Evolutionary conservation across 2,329 filamentous ascomycete genomes (phyloP).

Genomic region (Diaporthe helianthi): DNA sequence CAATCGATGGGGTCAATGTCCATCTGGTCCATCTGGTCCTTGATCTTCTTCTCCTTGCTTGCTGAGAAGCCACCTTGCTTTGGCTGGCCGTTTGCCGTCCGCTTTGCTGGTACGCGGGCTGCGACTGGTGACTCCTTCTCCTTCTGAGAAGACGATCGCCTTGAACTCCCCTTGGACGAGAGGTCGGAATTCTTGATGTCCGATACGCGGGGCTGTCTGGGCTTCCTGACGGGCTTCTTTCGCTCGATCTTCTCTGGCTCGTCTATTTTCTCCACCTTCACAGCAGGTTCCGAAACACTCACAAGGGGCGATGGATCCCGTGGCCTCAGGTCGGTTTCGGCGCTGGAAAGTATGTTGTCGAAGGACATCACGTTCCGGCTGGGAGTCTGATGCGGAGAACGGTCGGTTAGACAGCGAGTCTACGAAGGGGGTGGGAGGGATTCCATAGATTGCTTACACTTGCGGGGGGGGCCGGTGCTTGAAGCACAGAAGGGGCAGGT

Average conservation of each 20-base stretch:
- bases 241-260: constrained; percentile 39
- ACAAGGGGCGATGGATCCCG: constrained; percentile 40
- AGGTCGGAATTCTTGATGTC: constrained; percentile 57
- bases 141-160: constrained; percentile 54
- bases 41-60: constrained; percentile 73
- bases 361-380: constrained; percentile 89
- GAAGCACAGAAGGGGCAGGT: constrained; percentile 49
- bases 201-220: constrained; percentile 57
- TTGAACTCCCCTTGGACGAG: constrained; percentile 53
- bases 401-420: constrained; percentile 22
- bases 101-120: constrained; percentile 59
- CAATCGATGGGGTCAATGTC: constrained; percentile 52
- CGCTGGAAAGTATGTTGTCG: constrained; percentile 88
- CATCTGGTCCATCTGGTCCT: constrained; percentile 64
- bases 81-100: constrained; percentile 65
- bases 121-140: constrained; percentile 55
- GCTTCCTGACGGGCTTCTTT: constrained; percentile 49
- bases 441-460: constrained; percentile 43
- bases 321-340: constrained; percentile 68
- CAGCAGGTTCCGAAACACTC: constrained; percentile 17
- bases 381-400: constrained; percentile 60
- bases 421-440: not conserved
- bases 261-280: constrained; percentile 35
- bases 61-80: constrained; percentile 55
- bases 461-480: constrained; percentile 47